Conservation (phyloP, 164 flowering plant genomes). For the Buxus sempervirens region DNA sequence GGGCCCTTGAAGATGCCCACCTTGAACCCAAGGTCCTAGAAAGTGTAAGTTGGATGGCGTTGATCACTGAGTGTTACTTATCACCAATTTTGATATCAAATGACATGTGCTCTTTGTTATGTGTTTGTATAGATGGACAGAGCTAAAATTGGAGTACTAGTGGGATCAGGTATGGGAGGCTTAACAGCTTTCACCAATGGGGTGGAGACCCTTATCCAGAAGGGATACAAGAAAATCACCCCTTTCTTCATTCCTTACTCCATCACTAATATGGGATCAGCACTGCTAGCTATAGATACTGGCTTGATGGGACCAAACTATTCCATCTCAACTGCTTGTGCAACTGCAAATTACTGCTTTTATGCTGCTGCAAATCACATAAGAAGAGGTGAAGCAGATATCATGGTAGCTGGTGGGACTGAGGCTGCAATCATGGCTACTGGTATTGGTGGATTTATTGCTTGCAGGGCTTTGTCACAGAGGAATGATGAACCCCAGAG, state of each 20-base stretch:
- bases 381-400: slow-evolving; percentile 61
- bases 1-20: slow-evolving; percentile 64
- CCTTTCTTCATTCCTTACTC: slow-evolving; percentile 79
- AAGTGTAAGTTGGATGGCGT: slow-evolving; percentile 28
- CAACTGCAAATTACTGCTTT: slow-evolving; percentile 75
- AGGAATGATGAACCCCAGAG: slow-evolving; percentile 49
- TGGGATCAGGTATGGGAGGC: slow-evolving; percentile 82
- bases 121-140: slow-evolving; percentile 48
- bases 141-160: slow-evolving; percentile 50
- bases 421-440: slow-evolving; percentile 54
- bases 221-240: slow-evolving; percentile 61
- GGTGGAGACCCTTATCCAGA: slow-evolving; percentile 48
- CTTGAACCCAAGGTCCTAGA: slow-evolving; percentile 50
- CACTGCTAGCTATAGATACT: slow-evolving; percentile 65
- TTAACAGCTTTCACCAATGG: slow-evolving; percentile 51
- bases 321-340: slow-evolving; percentile 78
- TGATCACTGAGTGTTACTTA: neutral
- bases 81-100: neutral
- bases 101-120: neutral
- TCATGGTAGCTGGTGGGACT: slow-evolving; percentile 65
- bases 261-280: slow-evolving; percentile 75
- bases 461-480: slow-evolving; percentile 74
- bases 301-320: slow-evolving; percentile 80
- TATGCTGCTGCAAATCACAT: slow-evolving; percentile 75
- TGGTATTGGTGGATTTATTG: slow-evolving; percentile 69